phyloP scores from a whole-genome alignment of 768 basidiomycete genomes.

The Floccularia luteovirens region DNA sequence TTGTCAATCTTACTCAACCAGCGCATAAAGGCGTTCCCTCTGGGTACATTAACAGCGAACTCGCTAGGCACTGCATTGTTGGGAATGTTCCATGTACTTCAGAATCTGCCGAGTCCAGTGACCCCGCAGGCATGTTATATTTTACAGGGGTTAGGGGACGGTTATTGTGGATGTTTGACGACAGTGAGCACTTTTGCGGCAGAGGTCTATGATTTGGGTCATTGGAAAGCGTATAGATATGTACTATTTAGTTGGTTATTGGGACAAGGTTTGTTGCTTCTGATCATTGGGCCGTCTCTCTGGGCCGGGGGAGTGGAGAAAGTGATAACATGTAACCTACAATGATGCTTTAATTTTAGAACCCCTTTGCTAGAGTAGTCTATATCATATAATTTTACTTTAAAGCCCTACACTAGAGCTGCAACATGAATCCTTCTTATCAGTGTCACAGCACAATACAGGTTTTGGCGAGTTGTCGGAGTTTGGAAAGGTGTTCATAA shows the following conservation, averaged over 20 bases:
- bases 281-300: constrained; percentile 65
- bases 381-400: too few species aligned
- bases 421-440: too few species aligned
- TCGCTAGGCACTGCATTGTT: constrained; percentile 77
- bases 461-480: too few species aligned
- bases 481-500: too few species aligned
- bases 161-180: constrained; percentile 92
- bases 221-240: constrained; percentile 61
- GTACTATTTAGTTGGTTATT: constrained; percentile 56
- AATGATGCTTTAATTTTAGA: constrained; percentile 9
- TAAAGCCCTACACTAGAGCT: too few species aligned
- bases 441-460: too few species aligned
- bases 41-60: constrained; percentile 78
- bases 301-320: constrained; percentile 36
- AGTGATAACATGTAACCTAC: constrained; percentile 42
- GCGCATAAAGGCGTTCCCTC: constrained; percentile 50
- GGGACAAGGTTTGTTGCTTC: constrained; percentile 63
- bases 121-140: constrained; percentile 58
- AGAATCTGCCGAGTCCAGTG: constrained; percentile 38
- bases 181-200: constrained; percentile 92
- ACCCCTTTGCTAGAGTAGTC: too few species aligned
- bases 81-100: constrained; percentile 64
- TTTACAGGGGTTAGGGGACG: constrained; percentile 79
- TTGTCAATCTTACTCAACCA: constrained; percentile 71
- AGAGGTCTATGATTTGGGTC: constrained; percentile 56